Percentiles rank a stretch among this genome's conserved stretches.
These are phyloP conservation scores for Penicillium macrosclerotiorum DNA, from an alignment of 495 filamentous ascomycete species.

Conservation along the genomic window DNA sequence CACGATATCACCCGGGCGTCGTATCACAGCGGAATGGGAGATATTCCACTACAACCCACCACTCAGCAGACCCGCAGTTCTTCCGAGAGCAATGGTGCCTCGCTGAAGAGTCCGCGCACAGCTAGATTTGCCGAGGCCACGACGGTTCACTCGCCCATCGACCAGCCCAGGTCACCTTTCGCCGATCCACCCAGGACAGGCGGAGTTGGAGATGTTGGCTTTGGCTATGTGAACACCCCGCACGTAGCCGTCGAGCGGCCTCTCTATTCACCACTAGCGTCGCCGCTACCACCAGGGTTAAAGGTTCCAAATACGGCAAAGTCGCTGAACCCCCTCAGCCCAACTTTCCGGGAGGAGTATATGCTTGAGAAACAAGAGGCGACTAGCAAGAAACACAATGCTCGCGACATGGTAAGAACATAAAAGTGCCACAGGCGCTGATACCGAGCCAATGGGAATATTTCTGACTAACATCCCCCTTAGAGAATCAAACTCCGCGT, in stretches of 20 bases:
- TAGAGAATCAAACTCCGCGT: slow-evolving; percentile 92
- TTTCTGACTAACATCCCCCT: too few relatives aligned
- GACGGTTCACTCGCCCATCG: slow-evolving; percentile 80
- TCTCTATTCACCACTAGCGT: slow-evolving; percentile 68
- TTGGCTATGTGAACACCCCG: slow-evolving; percentile 93
- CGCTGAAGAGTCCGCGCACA: slow-evolving; percentile 74
- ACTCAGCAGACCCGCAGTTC: slow-evolving; percentile 28
- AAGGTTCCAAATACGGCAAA: slow-evolving; percentile 78
- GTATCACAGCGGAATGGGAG: slow-evolving; percentile 33
- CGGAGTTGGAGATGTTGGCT: slow-evolving; percentile 77
- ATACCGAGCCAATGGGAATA: too few relatives aligned
- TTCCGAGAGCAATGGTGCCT: slow-evolving; percentile 51
- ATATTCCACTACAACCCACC: slow-evolving; percentile 18
- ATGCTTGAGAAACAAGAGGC: slow-evolving; percentile 77
- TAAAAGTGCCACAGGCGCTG: too few relatives aligned
- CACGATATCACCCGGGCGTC: slow-evolving; percentile 32
- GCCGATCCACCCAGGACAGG: slow-evolving; percentile 58
- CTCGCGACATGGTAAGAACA: slow-evolving; percentile 75
- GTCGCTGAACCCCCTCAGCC: slow-evolving; percentile 68
- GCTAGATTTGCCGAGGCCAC: slow-evolving; percentile 91
- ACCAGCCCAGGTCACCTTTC: slow-evolving; percentile 62
- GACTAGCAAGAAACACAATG: slow-evolving; percentile 75
- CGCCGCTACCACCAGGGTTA: slow-evolving; percentile 82
- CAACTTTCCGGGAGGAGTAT: slow-evolving; percentile 85
- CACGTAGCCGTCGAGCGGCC: slow-evolving; percentile 44